A percentile compares a stretch with the other conserved stretches of the same genome.
phyloP scores from a whole-genome alignment of 495 filamentous ascomycete species.

The Schizothecium vesticola region DNA sequence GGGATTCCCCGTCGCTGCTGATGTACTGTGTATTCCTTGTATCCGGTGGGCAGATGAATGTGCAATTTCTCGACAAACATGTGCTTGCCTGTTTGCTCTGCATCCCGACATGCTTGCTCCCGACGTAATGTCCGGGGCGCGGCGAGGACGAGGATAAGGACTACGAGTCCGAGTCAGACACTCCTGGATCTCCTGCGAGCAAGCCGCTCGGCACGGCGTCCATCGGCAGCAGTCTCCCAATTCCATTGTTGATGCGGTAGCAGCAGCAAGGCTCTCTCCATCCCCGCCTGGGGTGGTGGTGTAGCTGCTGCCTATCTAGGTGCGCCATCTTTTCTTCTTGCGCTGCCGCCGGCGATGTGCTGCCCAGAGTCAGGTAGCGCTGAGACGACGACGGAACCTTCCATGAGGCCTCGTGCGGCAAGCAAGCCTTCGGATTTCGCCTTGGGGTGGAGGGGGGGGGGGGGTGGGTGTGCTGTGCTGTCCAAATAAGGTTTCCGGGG shows the following conservation, averaged over 20 bases:
- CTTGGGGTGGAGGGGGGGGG: not conserved
- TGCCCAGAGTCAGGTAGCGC: not conserved
- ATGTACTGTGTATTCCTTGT: not conserved
- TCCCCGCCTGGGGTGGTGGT: no score
- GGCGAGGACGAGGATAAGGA: not conserved
- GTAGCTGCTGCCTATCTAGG: not conserved
- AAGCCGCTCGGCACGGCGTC: not conserved
- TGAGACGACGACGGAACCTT: not conserved
- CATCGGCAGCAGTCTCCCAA: not conserved
- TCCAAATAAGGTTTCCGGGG: slow-evolving; percentile 10
- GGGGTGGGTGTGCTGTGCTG: not conserved
- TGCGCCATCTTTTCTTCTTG: not conserved
- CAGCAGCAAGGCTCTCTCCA: no score
- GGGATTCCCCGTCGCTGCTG: no score
- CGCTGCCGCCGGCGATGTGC: not conserved
- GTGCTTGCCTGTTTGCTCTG: not conserved
- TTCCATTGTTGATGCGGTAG: not conserved
- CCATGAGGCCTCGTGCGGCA: not conserved
- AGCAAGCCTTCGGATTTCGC: not conserved
- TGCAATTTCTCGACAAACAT: not conserved
- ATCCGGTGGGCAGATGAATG: not conserved
- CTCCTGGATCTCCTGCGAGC: not conserved
- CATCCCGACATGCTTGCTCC: not conserved
- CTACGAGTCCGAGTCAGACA: not conserved
- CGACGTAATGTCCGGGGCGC: not conserved